Evolutionary conservation across 2,329 filamentous ascomycete species (phyloP).

Genomic region (Penicillium paneum): DNA sequence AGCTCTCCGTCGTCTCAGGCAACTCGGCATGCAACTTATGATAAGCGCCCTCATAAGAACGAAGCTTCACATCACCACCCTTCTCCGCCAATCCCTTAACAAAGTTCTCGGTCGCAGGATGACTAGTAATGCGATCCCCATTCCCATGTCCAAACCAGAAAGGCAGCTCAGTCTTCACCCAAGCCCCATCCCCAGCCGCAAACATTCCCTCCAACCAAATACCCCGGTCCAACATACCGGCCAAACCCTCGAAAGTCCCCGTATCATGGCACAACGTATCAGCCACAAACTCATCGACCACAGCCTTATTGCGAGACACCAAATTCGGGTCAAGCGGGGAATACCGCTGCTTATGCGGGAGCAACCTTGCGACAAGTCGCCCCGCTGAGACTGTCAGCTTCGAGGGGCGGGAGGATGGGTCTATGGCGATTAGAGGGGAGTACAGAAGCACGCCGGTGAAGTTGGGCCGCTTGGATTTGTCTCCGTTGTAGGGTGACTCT

Average conservation of each 20-base stretch:
- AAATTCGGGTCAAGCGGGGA: constrained; percentile 63
- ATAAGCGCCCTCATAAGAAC: constrained; percentile 71
- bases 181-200: constrained; percentile 18
- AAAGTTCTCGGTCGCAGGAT: constrained; percentile 62
- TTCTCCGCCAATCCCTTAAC: constrained; percentile 61
- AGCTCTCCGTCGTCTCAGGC: constrained; percentile 32
- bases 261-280: constrained; percentile 77
- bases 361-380: constrained; percentile 62
- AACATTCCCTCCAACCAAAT: constrained; percentile 54
- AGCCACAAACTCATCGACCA: constrained; percentile 58
- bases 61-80: constrained; percentile 67
- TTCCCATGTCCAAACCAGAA: constrained; percentile 75
- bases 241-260: constrained; percentile 78
- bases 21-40: constrained; percentile 57
- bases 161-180: constrained; percentile 47
- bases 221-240: constrained; percentile 73
- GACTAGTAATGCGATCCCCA: constrained; percentile 67
- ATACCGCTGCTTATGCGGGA: constrained; percentile 66
- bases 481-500: constrained; percentile 34
- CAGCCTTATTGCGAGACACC: constrained; percentile 64
- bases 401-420: constrained; percentile 62
- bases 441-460: constrained; percentile 74
- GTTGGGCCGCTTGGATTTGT: constrained; percentile 51
- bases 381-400: constrained; percentile 63
- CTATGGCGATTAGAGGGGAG: constrained; percentile 74